Evolutionary conservation across 306 rosid genomes (phyloP), one percentile per base, ranked within the genome.

Genomic region (Benincasa hispida): DNA sequence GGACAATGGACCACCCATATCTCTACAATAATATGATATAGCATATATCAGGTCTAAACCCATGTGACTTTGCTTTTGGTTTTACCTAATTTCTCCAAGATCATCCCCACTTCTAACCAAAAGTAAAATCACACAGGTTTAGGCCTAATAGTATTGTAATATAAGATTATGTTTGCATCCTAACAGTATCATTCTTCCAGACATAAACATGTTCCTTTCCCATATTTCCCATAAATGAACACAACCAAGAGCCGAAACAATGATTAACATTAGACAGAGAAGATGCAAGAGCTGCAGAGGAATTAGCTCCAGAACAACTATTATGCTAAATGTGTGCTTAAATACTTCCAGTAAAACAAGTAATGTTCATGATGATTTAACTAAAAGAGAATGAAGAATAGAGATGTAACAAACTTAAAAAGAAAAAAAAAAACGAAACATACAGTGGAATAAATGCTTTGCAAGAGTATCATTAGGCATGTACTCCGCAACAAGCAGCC

Each of bases 381-480:
- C 28, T 32, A 32, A 32, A 62, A 62, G 62, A 58, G 18, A 61
- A 14, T 17, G 68, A 61, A 27, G 2, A 30, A 35, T 2, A 14
- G 37, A 27, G 65, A 59, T 25, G 65, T 5, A 59, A 25, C 37
- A 59, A 69, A 27, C 10, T 21, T 32, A 54, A 58, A 28, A 11
- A 6, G 21, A 41, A 57, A 62, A n/a, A 21, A 50, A 54, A 54
- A 39, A 6, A n/a, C n/a, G n/a, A 50, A 39, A 76, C 91, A 72
- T 89, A 89, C 99, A 95, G 86, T 92, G 99, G 81, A 95, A 95
- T 28, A 95, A 88, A 88, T 95, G 99, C 86, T 95, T 95, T 5
- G 99, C 98, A 42, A 95, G 96, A 79, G 98, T 92, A 82, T 95
- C 98, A 76, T 92, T 90, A 27, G 99, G 99, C 97, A 94, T 92